These are phyloP conservation scores for Arthrobotrys pseudoclavata DNA, from an alignment of 2,329 filamentous ascomycete species.

Conservation along the genomic window DNA sequence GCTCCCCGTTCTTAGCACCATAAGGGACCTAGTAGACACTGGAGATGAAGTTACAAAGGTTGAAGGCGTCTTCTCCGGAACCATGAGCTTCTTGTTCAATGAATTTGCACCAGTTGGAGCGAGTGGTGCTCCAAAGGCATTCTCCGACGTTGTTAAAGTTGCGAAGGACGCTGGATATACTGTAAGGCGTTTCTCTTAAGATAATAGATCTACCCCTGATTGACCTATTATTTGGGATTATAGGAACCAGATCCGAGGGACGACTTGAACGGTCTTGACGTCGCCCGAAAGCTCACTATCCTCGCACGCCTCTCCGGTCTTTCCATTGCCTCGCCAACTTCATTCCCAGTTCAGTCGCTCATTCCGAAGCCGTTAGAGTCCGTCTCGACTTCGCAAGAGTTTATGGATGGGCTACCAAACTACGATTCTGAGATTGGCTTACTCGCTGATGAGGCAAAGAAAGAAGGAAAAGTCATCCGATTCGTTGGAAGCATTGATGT, in stretches of 20 bases:
- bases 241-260: slow-evolving; percentile 84
- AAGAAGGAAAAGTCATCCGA: slow-evolving; percentile 89
- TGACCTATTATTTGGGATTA: not conserved
- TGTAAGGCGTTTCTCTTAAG: slow-evolving; percentile 12
- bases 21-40: slow-evolving; percentile 94
- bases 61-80: slow-evolving; percentile 97
- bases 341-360: slow-evolving; percentile 93
- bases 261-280: slow-evolving; percentile 87
- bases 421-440: slow-evolving; percentile 93
- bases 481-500: slow-evolving; percentile 96
- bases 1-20: slow-evolving; percentile 89
- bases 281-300: slow-evolving; percentile 96
- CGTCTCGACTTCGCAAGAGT: slow-evolving; percentile 83
- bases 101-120: slow-evolving; percentile 87
- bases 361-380: slow-evolving; percentile 89
- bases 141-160: slow-evolving; percentile 91
- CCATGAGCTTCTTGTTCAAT: slow-evolving; percentile 98
- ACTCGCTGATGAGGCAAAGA: slow-evolving; percentile 85
- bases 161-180: slow-evolving; percentile 95
- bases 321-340: slow-evolving; percentile 82
- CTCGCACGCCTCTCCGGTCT: slow-evolving; percentile 87
- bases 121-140: slow-evolving; percentile 76
- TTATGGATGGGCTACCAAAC: slow-evolving; percentile 81
- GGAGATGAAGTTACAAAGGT: slow-evolving; percentile 92
- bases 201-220: not conserved